A percentile compares a stretch with the other conserved stretches of the same genome.
These are phyloP conservation scores for Lentinula guzmanii DNA, from an alignment of 768 basidiomycete species.

Conservation along the genomic window DNA sequence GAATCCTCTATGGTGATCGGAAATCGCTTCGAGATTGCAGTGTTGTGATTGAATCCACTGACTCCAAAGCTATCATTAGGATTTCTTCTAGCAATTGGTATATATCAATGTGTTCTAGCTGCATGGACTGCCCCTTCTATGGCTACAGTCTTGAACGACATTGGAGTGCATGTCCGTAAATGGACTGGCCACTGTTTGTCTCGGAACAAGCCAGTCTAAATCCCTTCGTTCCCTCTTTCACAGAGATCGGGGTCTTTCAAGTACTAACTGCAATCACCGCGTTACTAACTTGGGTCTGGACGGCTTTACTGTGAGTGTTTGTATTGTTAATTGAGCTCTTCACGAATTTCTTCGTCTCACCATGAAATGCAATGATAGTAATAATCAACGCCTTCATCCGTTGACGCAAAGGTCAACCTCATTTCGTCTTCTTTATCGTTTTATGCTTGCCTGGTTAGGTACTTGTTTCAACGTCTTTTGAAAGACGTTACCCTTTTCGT, in stretches of 20 bases:
- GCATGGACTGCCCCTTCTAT: neutral
- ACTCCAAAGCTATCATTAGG: no score
- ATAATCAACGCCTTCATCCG: constrained; percentile 7
- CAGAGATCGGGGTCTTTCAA: neutral
- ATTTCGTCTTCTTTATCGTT: constrained; percentile 25
- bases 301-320: constrained; percentile 23
- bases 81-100: no score
- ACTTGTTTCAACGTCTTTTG: neutral
- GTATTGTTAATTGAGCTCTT: neutral
- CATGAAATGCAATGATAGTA: no score
- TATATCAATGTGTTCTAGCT: neutral
- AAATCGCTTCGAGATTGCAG: neutral
- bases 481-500: no score
- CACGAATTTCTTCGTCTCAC: no score
- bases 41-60: no score
- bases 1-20: neutral
- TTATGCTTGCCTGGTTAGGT: constrained; percentile 2
- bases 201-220: no score
- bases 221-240: no score
- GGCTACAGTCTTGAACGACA: neutral
- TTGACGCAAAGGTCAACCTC: constrained; percentile 25
- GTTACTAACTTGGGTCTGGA: constrained; percentile 27
- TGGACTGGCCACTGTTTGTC: neutral
- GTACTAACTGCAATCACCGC: neutral
- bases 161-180: neutral